Conservation (phyloP, 75 land plant genomes). For the Selaginella moellendorffii region DNA sequence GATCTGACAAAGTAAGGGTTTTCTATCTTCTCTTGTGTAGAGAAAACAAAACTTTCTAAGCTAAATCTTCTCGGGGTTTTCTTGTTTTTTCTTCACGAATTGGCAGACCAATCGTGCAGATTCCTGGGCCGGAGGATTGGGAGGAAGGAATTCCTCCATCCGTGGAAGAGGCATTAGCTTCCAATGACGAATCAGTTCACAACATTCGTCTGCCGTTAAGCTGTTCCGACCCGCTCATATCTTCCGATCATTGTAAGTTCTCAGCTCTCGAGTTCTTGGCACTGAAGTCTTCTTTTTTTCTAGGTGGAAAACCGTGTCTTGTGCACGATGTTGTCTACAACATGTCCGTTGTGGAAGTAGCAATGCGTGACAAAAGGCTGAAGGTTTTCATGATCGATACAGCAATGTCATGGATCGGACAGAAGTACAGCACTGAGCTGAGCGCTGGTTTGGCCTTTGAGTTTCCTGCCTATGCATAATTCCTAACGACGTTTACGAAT, state of each 20-base stretch:
- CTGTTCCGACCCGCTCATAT: conserved; percentile 15
- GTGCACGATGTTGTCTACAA: conserved; percentile 24
- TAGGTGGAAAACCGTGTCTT: conserved; percentile 20
- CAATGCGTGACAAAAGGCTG: conserved; percentile 17
- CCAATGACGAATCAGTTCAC: conserved; percentile 7
- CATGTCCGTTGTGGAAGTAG: conserved; percentile 10
- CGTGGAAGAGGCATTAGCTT: conserved; percentile 1
- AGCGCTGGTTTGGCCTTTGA: conserved; percentile 11
- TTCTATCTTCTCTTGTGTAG: background rate
- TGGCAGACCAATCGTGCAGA: background rate
- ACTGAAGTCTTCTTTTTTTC: background rate
- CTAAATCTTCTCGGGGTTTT: background rate
- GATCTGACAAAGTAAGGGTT: conserved; percentile 16
- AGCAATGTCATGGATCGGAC: conserved; percentile 26
- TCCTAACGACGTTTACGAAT: too few species aligned
- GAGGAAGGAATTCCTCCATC: conserved; percentile 12
- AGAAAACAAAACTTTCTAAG: background rate
- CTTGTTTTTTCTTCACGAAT: background rate
- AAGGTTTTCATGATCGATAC: conserved; percentile 22
- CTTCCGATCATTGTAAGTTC: conserved; percentile 6
- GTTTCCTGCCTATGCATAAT: background rate
- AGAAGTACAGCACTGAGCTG: conserved; percentile 21
- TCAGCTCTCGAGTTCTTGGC: background rate
- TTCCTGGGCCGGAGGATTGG: conserved; percentile 7
- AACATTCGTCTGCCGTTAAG: conserved; percentile 22